These are phyloP conservation scores for Solanum sitiens DNA, from an alignment of 257 asterid genomes.

Conservation along the genomic window DNA sequence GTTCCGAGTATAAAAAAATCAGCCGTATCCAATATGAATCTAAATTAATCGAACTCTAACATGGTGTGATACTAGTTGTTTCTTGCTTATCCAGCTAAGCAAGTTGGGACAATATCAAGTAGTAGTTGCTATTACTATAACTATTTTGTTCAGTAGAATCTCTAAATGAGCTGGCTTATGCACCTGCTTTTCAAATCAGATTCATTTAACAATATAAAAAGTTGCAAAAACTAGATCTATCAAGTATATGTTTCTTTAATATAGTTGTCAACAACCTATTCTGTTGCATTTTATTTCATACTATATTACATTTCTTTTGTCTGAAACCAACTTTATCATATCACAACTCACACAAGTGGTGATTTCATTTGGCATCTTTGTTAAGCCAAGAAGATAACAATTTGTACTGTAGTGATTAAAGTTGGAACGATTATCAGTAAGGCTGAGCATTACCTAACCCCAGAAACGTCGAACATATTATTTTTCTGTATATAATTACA, in stretches of 20 bases:
- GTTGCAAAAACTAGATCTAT: background rate
- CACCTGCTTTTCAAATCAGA: background rate
- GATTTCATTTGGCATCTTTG: background rate
- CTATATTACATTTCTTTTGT: background rate
- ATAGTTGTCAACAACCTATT: background rate
- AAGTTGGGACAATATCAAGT: background rate
- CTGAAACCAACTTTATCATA: background rate
- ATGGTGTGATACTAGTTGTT: background rate
- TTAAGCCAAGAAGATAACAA: background rate
- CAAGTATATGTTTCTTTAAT: background rate
- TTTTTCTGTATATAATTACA: background rate
- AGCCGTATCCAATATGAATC: rapidly evolving
- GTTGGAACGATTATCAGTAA: background rate
- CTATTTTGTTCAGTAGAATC: background rate
- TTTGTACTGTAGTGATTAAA: background rate
- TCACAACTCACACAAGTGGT: background rate
- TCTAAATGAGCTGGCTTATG: background rate
- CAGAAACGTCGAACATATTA: background rate
- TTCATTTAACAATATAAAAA: background rate
- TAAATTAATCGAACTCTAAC: too few species aligned
- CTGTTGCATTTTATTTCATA: background rate
- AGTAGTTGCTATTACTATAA: background rate
- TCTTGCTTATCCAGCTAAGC: background rate
- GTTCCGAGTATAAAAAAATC: too few species aligned
- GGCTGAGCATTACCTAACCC: background rate